Evolutionary conservation across 2,329 filamentous ascomycete species (phyloP).

Genomic region (Metarhizium anisopliae): DNA sequence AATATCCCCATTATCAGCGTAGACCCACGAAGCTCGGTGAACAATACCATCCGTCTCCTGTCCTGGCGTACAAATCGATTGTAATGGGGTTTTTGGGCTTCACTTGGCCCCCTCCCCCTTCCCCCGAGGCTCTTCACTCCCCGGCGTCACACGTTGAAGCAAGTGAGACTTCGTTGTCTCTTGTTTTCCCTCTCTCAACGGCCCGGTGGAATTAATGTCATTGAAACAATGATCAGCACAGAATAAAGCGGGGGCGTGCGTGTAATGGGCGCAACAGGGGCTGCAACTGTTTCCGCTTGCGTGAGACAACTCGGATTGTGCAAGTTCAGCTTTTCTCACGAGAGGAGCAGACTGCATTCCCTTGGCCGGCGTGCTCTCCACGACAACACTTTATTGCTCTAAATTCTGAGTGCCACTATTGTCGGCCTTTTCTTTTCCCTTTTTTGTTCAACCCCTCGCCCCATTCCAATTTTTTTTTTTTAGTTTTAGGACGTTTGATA

Average conservation of each 20-base stretch:
- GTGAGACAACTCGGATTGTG: background rate
- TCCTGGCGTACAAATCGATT: too few relatives aligned
- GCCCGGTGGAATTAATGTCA: background rate
- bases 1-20: too few relatives aligned
- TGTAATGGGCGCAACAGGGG: background rate
- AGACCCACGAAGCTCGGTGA: too few relatives aligned
- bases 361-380: too few relatives aligned
- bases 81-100: too few relatives aligned
- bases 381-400: background rate
- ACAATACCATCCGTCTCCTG: too few relatives aligned
- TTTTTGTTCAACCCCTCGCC: background rate
- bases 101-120: too few relatives aligned
- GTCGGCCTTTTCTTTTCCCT: background rate
- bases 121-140: too few relatives aligned
- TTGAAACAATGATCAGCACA: background rate
- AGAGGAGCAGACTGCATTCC: background rate
- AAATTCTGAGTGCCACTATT: too few relatives aligned
- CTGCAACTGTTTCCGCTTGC: background rate
- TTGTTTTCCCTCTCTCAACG: background rate
- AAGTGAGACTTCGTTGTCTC: background rate
- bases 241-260: background rate
- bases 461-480: background rate
- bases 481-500: constrained; percentile 11
- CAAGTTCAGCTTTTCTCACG: background rate
- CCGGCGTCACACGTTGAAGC: background rate